Base-by-base conservation (phyloP, 164 flowering plant species). In the Vitis riparia region DNA sequence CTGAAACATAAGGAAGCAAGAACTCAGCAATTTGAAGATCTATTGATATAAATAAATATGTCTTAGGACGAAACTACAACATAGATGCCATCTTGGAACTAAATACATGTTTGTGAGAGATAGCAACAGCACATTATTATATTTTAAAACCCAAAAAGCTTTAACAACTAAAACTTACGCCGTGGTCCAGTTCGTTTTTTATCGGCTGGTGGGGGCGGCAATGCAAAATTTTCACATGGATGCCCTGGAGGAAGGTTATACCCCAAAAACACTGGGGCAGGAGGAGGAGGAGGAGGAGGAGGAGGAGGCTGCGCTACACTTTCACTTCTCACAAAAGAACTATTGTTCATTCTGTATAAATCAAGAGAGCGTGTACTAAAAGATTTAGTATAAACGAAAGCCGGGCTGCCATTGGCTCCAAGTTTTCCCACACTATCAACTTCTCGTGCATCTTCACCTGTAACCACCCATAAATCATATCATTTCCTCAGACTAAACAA, bases 191-290 rank as follows among this genome's bases (percentile, higher is more conserved):
- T 89, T 71, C 93, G 79, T 69, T 89, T 89, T 55, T 71, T 86
- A 77, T 89, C 93, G 8, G 88, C 85, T 49, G 93, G 93, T 27
- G 93, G 93, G 47, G 93, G 93, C 72, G 93, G 93, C 75, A 87
- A 73, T 49, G 82, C 79, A 63, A 89, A 87, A 66, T 55, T 53
- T 67, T 83, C 83, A 72, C 93, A 89, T 23, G 87, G 87, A 80
- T 89, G 83, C 47, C 90, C 90, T 23, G 80, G 84, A 52, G 91
- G 93, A 76, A 89, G 93, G 30, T 77, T 78, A 76, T 89, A 89
- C 19, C 93, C 93, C 32, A 76, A 76, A 65, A 87, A 87, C 71
- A 73, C 73, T 11, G 67, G 69, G 27, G 27, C 27, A 9, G 75
- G 73, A 11, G 62, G 59, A 23, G 27, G 27, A 37, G 44, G 44